Conservation (phyloP, 768 basidiomycete species). For the Boletus pseudopeckii region DNA sequence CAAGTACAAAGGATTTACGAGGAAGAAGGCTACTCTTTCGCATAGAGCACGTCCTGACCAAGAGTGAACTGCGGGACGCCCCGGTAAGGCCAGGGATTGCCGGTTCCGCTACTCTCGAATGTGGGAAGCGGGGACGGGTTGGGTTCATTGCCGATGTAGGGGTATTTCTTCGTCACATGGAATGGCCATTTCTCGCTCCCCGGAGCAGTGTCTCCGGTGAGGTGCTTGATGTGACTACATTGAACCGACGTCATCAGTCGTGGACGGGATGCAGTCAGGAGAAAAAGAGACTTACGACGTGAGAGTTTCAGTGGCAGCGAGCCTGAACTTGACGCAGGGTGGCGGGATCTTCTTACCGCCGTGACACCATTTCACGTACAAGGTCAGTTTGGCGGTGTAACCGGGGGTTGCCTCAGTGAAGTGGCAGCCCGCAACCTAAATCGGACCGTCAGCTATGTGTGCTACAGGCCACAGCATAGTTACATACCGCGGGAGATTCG, state of each 20-base stretch:
- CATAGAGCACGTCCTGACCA: no score
- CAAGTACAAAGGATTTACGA: no score
- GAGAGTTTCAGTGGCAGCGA: no score
- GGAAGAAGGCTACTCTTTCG: no score
- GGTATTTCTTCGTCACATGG: not conserved
- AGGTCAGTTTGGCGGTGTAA: not conserved
- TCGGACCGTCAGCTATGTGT: not conserved
- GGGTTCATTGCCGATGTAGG: not conserved
- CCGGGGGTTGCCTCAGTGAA: not conserved
- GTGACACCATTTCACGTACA: not conserved
- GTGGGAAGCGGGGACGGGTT: not conserved
- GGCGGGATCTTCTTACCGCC: not conserved
- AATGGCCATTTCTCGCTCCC: not conserved
- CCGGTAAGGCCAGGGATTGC: no score
- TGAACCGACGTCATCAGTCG: no score
- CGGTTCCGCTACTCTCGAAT: not conserved
- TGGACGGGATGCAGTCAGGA: no score
- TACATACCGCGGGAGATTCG: not conserved
- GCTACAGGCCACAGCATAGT: not conserved
- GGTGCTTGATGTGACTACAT: not conserved
- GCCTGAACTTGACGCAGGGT: not conserved
- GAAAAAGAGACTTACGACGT: no score
- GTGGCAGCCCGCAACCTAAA: not conserved
- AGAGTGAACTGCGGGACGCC: no score
- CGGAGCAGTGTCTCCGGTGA: not conserved